Base-by-base conservation (phyloP, 1,284 basidiomycete species). In the Tetrapyrgos nigripes region DNA sequence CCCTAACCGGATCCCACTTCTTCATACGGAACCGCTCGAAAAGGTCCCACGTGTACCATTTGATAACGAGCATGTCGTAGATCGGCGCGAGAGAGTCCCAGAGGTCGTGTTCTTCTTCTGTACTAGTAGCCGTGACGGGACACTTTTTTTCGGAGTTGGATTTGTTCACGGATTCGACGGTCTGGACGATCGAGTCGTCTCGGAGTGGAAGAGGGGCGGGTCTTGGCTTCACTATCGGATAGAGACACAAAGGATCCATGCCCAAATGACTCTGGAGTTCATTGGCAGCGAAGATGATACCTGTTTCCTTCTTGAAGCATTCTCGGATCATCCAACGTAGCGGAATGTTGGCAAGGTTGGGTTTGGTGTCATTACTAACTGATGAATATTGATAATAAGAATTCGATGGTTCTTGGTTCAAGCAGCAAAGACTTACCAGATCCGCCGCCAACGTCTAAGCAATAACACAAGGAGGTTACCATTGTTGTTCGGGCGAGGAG, bases 311-410 rank as follows among this genome's bases (percentile, higher is more conserved):
- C 35, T 64, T 69, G 69, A 78, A 76, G 56, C 72, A 73, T 63
- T 80, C 70, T 13, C 79, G 77, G 29, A 81, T 72, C 79, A 82
- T 80, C 80, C 79, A 83, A 1, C 79, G 75, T n/a, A 81, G 70
- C 2, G 80, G 68, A 51, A 80, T 79, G n/a, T 75, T 73, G 1
- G 79, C 74, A 1, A 81, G 73, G 19, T 62, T 69, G 59, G 71
- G 60, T 4, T 47, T 65, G 0, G 72, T 73, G 2, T 65, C 69
- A 61, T 79, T 77, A 1, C 60, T 44, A 21, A 79, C 78, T 4
- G 21, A 28, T 14, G 23, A 27, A 27, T 4, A 5, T 3, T 49
- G 26, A 49, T n/a, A n/a, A n/a, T n/a, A n/a, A n/a, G n/a, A n/a
- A n/a, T n/a, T n/a, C n/a, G n/a, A n/a, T n/a, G n/a, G 29, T 28